These are phyloP conservation scores for Simplicillium aogashimaense DNA, from an alignment of 2,329 filamentous ascomycete genomes.

Conservation along the genomic window DNA sequence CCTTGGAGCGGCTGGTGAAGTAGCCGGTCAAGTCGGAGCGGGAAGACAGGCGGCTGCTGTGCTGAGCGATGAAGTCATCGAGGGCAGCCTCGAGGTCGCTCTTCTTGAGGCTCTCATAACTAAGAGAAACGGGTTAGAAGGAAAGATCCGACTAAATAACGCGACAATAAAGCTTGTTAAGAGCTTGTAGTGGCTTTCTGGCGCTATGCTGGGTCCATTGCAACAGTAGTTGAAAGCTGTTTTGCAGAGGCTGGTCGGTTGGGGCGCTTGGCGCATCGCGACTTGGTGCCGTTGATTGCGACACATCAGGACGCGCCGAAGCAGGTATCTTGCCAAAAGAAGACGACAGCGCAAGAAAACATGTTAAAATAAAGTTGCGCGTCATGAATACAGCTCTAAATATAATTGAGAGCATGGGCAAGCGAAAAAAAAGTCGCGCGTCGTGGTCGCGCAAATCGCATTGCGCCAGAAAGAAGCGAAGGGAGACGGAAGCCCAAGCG, in stretches of 20 bases:
- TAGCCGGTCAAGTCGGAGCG: conserved; percentile 61
- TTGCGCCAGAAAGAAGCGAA: not conserved
- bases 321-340: too few relatives aligned
- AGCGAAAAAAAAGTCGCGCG: too few relatives aligned
- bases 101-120: conserved; percentile 65
- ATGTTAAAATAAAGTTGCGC: too few relatives aligned
- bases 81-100: conserved; percentile 67
- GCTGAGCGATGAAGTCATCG: conserved; percentile 61
- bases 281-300: not conserved
- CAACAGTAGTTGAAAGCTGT: not conserved
- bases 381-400: too few relatives aligned
- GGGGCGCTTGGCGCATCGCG: not conserved
- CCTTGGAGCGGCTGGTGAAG: conserved; percentile 58
- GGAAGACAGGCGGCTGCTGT: conserved; percentile 53
- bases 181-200: too few relatives aligned
- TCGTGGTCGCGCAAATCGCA: not conserved
- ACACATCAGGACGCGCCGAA: too few relatives aligned
- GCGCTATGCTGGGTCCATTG: too few relatives aligned
- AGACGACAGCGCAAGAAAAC: too few relatives aligned
- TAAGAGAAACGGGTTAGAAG: conserved; percentile 20
- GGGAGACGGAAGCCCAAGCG: not conserved
- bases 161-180: too few relatives aligned
- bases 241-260: conserved; percentile 1
- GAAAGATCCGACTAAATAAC: too few relatives aligned
- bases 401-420: too few relatives aligned